phyloP scores from a whole-genome alignment of 371 early-diverging fungal genomes.

The Phascolomyces articulosus region DNA sequence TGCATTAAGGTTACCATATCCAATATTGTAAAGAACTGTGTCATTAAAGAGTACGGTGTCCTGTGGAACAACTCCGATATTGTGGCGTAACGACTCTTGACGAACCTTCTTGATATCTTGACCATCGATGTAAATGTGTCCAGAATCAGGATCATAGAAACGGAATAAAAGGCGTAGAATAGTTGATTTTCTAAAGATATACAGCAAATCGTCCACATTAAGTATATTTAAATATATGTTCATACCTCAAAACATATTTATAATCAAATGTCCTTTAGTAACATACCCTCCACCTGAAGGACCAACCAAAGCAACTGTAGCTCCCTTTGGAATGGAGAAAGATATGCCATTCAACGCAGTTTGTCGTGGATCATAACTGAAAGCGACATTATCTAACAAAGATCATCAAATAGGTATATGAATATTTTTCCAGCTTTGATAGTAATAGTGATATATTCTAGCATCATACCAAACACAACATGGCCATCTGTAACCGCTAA shows the following conservation, averaged over 20 bases:
- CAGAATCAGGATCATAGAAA: slow-evolving; percentile 84
- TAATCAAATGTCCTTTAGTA: too few relatives aligned
- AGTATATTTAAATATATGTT: too few relatives aligned
- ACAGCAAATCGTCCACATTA: too few relatives aligned
- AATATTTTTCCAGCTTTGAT: too few relatives aligned
- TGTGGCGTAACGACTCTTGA: slow-evolving; percentile 67
- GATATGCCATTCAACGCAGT: slow-evolving; percentile 75
- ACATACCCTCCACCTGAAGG: slow-evolving; percentile 82
- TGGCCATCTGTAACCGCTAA: slow-evolving; percentile 58
- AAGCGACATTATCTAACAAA: slow-evolving; percentile 77
- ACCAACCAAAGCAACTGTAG: slow-evolving; percentile 87
- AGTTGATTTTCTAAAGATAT: slow-evolving; percentile 75
- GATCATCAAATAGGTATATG: not conserved
- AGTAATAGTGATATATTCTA: too few relatives aligned
- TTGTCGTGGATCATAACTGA: slow-evolving; percentile 73
- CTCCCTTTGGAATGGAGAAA: slow-evolving; percentile 83
- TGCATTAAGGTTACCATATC: slow-evolving; percentile 66
- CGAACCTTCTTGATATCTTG: slow-evolving; percentile 78
- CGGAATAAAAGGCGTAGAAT: slow-evolving; percentile 89
- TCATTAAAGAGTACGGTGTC: slow-evolving; percentile 86
- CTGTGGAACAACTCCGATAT: slow-evolving; percentile 91
- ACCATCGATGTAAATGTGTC: slow-evolving; percentile 88
- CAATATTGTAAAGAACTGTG: slow-evolving; percentile 82
- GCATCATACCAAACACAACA: slow-evolving; percentile 73
- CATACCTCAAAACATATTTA: too few relatives aligned